phyloP scores from a whole-genome alignment of 2,329 filamentous ascomycete species.

The Penicillium expansum region DNA sequence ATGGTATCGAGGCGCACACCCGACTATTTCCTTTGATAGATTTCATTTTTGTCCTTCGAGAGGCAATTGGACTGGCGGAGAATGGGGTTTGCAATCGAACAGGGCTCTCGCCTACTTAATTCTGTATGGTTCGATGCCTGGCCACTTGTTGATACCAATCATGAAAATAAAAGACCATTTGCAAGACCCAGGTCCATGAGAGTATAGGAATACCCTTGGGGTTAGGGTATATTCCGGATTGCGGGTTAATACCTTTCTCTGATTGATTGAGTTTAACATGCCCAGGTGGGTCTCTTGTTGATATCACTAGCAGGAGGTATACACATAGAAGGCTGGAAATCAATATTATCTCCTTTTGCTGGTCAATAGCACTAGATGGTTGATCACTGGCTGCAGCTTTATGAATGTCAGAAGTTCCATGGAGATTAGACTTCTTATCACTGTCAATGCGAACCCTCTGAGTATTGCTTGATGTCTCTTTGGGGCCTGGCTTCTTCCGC shows the following conservation, averaged over 20 bases:
- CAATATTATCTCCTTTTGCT: background rate
- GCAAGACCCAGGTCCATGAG: slow-evolving; percentile 16
- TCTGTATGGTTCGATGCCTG: slow-evolving; percentile 35
- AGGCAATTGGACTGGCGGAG: slow-evolving; percentile 30
- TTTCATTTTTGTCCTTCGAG: slow-evolving; percentile 31
- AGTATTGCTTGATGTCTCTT: background rate
- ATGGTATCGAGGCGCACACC: slow-evolving; percentile 98
- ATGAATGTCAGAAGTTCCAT: background rate
- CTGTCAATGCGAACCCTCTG: too few species aligned
- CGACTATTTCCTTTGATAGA: slow-evolving; percentile 88
- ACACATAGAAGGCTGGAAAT: background rate
- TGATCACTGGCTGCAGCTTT: background rate
- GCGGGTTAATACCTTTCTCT: background rate
- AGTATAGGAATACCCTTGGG: background rate
- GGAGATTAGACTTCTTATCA: background rate
- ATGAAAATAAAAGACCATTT: slow-evolving; percentile 41
- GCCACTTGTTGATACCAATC: slow-evolving; percentile 41
- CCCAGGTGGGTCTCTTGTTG: too few species aligned
- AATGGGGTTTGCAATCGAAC: slow-evolving; percentile 29
- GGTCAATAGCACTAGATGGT: background rate
- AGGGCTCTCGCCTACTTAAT: slow-evolving; percentile 32
- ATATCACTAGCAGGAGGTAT: background rate
- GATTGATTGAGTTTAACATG: background rate
- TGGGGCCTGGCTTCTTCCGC: background rate
- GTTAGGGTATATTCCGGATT: background rate